Evolutionary conservation across 306 rosid genomes (phyloP).

Genomic region (Ormosia emarginata): DNA sequence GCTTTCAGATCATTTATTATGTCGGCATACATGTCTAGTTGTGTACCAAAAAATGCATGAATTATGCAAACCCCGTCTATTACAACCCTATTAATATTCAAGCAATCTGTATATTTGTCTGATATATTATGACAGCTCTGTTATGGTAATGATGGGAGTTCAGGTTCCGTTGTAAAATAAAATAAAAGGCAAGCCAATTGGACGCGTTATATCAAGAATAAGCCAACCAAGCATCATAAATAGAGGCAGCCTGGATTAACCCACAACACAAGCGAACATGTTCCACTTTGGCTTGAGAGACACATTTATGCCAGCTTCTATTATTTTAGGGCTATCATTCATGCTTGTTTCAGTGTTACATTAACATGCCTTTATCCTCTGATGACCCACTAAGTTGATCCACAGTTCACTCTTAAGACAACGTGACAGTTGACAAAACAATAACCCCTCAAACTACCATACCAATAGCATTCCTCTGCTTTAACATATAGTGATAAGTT

Average conservation of each 20-base stretch:
- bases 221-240: slow-evolving; percentile 10
- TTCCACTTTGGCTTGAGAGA: slow-evolving; percentile 2
- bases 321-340: neutral
- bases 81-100: neutral
- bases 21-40: neutral
- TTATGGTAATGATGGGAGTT: neutral
- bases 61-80: neutral
- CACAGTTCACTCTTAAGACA: neutral
- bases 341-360: slow-evolving; percentile 1
- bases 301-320: slow-evolving; percentile 11
- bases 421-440: neutral
- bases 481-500: neutral
- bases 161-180: neutral
- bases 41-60: neutral
- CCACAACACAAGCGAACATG: slow-evolving; percentile 23
- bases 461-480: neutral
- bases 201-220: neutral
- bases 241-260: slow-evolving; percentile 14
- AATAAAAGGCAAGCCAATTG: neutral
- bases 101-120: neutral
- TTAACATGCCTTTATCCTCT: neutral
- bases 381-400: neutral
- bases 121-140: slow-evolving; percentile 1
- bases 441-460: neutral
- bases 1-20: neutral